Evolutionary conservation across 371 early-diverging fungal genomes (phyloP).

Genomic region (Batrachochytrium dendrobatidis): DNA sequence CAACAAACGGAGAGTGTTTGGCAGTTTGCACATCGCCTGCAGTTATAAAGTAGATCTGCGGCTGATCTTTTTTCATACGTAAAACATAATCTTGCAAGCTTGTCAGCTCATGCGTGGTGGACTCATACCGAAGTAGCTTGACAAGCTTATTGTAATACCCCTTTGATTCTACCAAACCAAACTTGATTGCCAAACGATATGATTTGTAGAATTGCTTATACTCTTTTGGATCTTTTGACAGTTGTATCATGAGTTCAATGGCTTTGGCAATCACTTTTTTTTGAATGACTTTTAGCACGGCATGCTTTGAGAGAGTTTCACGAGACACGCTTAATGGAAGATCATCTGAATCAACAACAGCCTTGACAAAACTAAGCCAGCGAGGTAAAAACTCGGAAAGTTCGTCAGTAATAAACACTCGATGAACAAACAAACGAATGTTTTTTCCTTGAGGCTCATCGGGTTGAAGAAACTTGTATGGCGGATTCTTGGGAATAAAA

Average conservation of each 20-base stretch:
- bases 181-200: slow-evolving; percentile 67
- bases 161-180: slow-evolving; percentile 74
- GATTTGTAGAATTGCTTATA: slow-evolving; percentile 66
- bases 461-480: slow-evolving; percentile 62
- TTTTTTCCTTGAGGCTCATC: slow-evolving; percentile 47
- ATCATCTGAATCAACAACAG: slow-evolving; percentile 88
- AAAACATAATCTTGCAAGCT: slow-evolving; percentile 78
- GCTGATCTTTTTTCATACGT: slow-evolving; percentile 84
- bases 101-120: slow-evolving; percentile 44
- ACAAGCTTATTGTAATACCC: slow-evolving; percentile 64
- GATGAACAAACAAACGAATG: slow-evolving; percentile 85
- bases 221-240: slow-evolving; percentile 66
- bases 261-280: slow-evolving; percentile 82
- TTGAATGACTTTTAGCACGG: slow-evolving; percentile 67
- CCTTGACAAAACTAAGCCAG: slow-evolving; percentile 56
- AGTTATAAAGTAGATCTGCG: slow-evolving; percentile 80
- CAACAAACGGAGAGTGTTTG: slow-evolving; percentile 77
- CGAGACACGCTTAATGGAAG: slow-evolving; percentile 93
- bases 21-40: slow-evolving; percentile 66
- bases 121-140: slow-evolving; percentile 72
- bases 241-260: slow-evolving; percentile 81
- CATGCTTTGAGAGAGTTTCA: slow-evolving; percentile 87
- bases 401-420: slow-evolving; percentile 94
- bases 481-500: slow-evolving; percentile 70
- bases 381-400: slow-evolving; percentile 63